A percentile compares a stretch with the other conserved stretches of the same genome.
These are phyloP conservation scores for Baorangia bicolor DNA, from an alignment of 768 basidiomycete species.

Conservation along the genomic window DNA sequence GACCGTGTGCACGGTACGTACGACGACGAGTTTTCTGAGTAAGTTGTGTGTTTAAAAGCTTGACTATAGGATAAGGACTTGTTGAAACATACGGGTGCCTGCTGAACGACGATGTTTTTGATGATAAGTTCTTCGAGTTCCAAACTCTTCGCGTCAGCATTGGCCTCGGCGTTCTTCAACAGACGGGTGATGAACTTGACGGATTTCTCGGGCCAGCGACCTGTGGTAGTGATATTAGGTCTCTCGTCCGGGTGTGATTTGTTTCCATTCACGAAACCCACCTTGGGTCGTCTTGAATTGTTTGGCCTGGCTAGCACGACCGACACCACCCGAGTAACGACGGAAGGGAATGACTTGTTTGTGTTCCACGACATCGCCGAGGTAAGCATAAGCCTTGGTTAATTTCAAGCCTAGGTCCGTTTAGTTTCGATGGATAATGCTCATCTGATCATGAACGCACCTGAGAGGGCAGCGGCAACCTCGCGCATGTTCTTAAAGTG, in stretches of 20 bases:
- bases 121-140: conserved; percentile 90
- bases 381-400: conserved; percentile 93
- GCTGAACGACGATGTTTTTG: conserved; percentile 97
- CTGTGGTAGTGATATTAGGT: conserved; percentile 39
- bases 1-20: conserved; percentile 97
- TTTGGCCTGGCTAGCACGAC: conserved; percentile 92
- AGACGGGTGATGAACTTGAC: conserved; percentile 92
- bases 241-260: background rate
- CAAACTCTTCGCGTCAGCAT: conserved; percentile 96
- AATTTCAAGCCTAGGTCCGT: conserved; percentile 75
- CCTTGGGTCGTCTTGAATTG: conserved; percentile 97
- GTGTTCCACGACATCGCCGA: conserved; percentile 93
- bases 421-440: background rate
- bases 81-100: conserved; percentile 80
- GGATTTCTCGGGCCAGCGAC: conserved; percentile 99
- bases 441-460: conserved; percentile 42
- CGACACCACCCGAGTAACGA: conserved; percentile 92
- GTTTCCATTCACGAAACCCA: conserved; percentile 38
- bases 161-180: conserved; percentile 98
- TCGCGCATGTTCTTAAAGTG: conserved; percentile 99
- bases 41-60: background rate
- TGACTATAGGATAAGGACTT: background rate
- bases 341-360: conserved; percentile 97
- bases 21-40: conserved; percentile 96
- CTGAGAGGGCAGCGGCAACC: conserved; percentile 91